phyloP scores from a whole-genome alignment of 345 rosid species.

The Sonneratia caseolaris region DNA sequence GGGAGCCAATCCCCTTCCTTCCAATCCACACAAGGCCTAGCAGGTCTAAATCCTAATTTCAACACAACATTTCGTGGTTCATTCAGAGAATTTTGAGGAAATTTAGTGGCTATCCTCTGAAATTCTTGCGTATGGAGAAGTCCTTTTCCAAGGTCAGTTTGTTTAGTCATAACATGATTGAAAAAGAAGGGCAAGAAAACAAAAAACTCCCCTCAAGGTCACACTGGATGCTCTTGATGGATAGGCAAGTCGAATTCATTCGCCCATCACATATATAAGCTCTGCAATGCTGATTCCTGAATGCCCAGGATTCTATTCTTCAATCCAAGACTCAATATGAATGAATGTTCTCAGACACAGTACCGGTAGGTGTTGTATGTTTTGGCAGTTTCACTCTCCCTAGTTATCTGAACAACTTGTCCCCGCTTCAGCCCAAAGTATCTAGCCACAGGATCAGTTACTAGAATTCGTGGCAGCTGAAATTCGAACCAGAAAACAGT shows the following conservation, averaged over 20 bases:
- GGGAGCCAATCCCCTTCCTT: no score
- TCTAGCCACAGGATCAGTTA: slow-evolving; percentile 24
- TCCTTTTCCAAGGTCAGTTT: no score
- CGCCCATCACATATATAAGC: not conserved
- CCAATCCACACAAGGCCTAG: no score
- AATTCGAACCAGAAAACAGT: not conserved
- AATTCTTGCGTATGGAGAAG: no score
- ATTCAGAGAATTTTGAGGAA: no score
- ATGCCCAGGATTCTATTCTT: not conserved
- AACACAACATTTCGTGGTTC: no score
- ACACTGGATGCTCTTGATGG: not conserved
- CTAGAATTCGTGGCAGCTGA: slow-evolving; percentile 28
- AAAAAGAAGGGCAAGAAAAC: not conserved
- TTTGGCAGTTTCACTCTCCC: slow-evolving; percentile 29
- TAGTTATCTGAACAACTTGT: slow-evolving; percentile 24
- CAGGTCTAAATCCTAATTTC: no score
- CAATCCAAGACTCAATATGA: not conserved
- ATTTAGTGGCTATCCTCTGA: no score
- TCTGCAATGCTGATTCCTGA: not conserved
- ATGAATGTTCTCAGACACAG: slow-evolving; percentile 12
- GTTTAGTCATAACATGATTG: not conserved
- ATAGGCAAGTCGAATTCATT: not conserved
- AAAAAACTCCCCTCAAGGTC: not conserved
- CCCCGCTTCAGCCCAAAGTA: slow-evolving; percentile 29
- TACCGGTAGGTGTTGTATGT: slow-evolving; percentile 23